phyloP scores from a whole-genome alignment of 306 rosid genomes.

The Urtica urens region DNA sequence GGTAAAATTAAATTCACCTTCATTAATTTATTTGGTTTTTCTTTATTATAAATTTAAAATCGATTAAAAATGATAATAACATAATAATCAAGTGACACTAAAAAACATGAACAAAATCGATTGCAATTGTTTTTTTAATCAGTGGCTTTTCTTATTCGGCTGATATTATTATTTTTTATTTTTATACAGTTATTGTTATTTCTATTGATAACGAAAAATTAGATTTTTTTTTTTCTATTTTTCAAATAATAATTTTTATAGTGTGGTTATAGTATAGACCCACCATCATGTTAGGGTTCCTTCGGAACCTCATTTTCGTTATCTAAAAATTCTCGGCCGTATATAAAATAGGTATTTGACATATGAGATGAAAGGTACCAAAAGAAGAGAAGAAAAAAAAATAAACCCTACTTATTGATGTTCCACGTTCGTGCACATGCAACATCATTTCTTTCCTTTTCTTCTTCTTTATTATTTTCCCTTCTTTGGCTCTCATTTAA shows the following conservation, averaged over 20 bases:
- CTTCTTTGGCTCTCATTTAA: neutral
- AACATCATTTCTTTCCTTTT: neutral
- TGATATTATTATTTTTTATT: no score
- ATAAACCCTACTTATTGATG: neutral
- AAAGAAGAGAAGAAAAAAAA: conserved; percentile 5
- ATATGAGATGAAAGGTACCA: conserved; percentile 2
- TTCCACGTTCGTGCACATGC: conserved; percentile 14
- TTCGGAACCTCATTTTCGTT: conserved; percentile 25
- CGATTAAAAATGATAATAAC: no score
- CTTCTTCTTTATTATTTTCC: neutral
- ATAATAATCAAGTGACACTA: no score
- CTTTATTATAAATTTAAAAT: no score
- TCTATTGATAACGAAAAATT: no score
- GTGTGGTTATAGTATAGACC: no score
- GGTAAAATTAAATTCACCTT: no score
- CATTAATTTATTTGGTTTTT: neutral
- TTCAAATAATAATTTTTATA: neutral
- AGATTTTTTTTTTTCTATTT: neutral
- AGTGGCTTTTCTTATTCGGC: no score
- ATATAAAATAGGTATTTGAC: neutral
- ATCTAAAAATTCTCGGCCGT: conserved; percentile 18
- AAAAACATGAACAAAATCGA: no score
- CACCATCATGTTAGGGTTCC: neutral
- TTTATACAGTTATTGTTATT: no score
- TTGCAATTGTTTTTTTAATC: no score